Base-by-base conservation (phyloP, 116 monocot genomes). In the Trichopus zeylanicus region DNA sequence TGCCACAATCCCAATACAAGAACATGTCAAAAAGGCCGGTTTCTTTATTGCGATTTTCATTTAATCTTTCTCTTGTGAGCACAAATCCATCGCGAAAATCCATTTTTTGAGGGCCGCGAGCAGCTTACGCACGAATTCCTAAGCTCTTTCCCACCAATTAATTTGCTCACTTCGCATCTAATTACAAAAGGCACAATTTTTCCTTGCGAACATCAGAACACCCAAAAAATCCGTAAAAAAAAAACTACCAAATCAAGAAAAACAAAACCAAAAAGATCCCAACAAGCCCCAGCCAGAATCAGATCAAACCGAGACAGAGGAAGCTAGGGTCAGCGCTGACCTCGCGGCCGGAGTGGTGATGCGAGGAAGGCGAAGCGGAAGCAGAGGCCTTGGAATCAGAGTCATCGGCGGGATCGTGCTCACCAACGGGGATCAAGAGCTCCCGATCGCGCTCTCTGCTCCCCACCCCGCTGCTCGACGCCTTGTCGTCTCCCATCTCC, bases 311-410 rank as follows among this genome's bases (percentile, higher is more conserved):
- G 28, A 4, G 28, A 26, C 27, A 7, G 13, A 26, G 4, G 12
- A 42, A 42, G 42, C n/a, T 42, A 42, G 42, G 42, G 42, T 42
- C n/a, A 42, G 42, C 3, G 13, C 57, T 37, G 46, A 79, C 79
- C 79, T 79, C 79, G 38, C 73, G 27, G 35, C 79, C 73, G 29
- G 79, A 65, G 73, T 65, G 35, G 52, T 75, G 68, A 58, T 47
- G 56, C 0, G 46, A 18, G 34, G 72, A 20, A 21, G 64, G 3
- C 25, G 73, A 52, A 23, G 22, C 30, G 21, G 78, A 71, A 21
- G 68, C 53, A 4, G 79, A 64, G 7, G 78, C 57, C 60, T 66
- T 73, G 24, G 72, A 78, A 35, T 67, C 63, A 57, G 78, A 24
- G 48, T 52, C 79, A 4, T 52, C 61, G 31, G 21, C 52, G 26